Conservation (phyloP, 75 land plant species). For the Cunninghamia lanceolata region DNA sequence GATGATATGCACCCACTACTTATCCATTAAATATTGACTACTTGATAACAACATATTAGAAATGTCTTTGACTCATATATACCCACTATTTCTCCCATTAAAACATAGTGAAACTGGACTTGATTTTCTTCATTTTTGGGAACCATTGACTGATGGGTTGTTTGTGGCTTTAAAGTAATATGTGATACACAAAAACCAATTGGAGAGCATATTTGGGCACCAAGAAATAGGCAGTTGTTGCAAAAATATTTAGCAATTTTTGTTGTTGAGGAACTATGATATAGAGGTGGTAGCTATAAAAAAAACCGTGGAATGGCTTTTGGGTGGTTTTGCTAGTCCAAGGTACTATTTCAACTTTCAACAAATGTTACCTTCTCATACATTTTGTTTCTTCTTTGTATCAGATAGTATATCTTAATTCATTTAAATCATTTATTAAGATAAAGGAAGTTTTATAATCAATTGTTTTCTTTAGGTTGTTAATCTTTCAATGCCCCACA, state of each 20-base stretch:
- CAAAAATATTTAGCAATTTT: slow-evolving; percentile 80
- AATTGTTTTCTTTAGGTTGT: no score
- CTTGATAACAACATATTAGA: no score
- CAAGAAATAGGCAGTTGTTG: slow-evolving; percentile 87
- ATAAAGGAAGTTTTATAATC: slow-evolving; percentile 97
- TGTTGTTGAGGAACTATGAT: slow-evolving; percentile 79
- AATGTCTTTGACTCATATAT: no score
- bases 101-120: neutral
- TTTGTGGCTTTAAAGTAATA: slow-evolving; percentile 48
- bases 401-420: no score
- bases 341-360: slow-evolving; percentile 41
- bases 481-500: no score
- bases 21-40: no score
- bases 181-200: slow-evolving; percentile 93
- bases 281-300: neutral
- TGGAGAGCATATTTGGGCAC: slow-evolving; percentile 93
- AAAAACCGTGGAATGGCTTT: slow-evolving; percentile 99
- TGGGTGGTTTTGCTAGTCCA: slow-evolving; percentile 90
- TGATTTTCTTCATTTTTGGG: neutral
- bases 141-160: neutral
- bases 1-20: no score
- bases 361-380: no score
- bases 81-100: no score
- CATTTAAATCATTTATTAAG: slow-evolving; percentile 29
- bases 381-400: no score